Evolutionary conservation across 805 yeast species (phyloP).

Genomic region (Ogataea neopini): DNA sequence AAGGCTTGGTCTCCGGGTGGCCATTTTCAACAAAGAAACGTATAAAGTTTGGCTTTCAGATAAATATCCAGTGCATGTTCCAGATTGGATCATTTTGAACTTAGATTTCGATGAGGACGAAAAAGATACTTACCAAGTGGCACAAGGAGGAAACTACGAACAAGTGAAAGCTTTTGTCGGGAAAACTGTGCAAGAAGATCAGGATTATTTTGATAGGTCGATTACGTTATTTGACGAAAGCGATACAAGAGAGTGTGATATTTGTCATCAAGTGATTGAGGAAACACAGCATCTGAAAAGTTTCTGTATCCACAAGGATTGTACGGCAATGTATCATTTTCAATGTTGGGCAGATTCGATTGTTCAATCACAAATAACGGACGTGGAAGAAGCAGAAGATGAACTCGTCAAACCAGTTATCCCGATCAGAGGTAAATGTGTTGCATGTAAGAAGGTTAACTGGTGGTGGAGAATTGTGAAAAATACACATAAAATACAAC

Average conservation of each 20-base stretch:
- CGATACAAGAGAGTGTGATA: slow-evolving; percentile 12
- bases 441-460: slow-evolving; percentile 24
- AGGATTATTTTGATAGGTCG: slow-evolving; percentile 20
- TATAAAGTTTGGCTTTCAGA: slow-evolving; percentile 39
- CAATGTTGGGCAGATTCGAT: slow-evolving; percentile 34
- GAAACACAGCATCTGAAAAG: slow-evolving; percentile 19
- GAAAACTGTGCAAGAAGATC: slow-evolving; percentile 10
- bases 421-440: slow-evolving; percentile 32
- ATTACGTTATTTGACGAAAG: slow-evolving; percentile 10
- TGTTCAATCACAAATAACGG: not conserved
- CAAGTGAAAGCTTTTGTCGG: slow-evolving; percentile 28
- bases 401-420: slow-evolving; percentile 19
- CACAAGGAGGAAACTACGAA: slow-evolving; percentile 33
- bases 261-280: slow-evolving; percentile 21
- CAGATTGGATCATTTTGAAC: slow-evolving; percentile 25
- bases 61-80: slow-evolving; percentile 30
- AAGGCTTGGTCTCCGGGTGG: slow-evolving; percentile 46
- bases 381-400: slow-evolving; percentile 9
- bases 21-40: slow-evolving; percentile 41
- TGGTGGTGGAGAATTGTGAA: slow-evolving; percentile 33
- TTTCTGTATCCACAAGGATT: slow-evolving; percentile 29
- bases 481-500: slow-evolving; percentile 20
- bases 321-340: slow-evolving; percentile 37
- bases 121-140: slow-evolving; percentile 9
- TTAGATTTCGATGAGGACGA: slow-evolving; percentile 9